A percentile compares a stretch with the other conserved stretches of the same genome.
phyloP scores from a whole-genome alignment of 495 filamentous ascomycete species.

The Podospora conica region DNA sequence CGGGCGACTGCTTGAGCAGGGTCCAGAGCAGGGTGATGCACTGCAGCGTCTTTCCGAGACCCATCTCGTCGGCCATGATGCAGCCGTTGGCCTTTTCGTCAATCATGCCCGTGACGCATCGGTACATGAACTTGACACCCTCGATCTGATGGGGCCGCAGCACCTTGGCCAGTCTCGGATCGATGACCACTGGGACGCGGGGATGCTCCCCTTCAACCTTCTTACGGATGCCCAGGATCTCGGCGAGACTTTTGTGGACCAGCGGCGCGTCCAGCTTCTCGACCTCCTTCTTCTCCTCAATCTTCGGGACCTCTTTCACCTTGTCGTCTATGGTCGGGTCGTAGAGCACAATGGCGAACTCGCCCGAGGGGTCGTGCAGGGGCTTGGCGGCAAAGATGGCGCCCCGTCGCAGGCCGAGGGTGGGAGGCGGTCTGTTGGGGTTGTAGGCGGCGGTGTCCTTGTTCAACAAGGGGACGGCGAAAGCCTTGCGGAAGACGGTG shows the following conservation, averaged over 20 bases:
- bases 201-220: constrained; percentile 72
- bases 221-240: constrained; percentile 94
- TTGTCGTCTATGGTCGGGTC: constrained; percentile 93
- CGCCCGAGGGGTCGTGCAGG: constrained; percentile 88
- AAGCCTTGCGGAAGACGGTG: constrained; percentile 70
- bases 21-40: constrained; percentile 83
- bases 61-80: constrained; percentile 99
- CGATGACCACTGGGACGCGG: constrained; percentile 93
- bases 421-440: constrained; percentile 70
- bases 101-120: constrained; percentile 86
- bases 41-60: constrained; percentile 84
- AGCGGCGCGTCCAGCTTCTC: constrained; percentile 69
- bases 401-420: constrained; percentile 77
- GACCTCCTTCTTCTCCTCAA: constrained; percentile 48
- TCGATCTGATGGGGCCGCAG: constrained; percentile 96
- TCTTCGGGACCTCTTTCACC: constrained; percentile 47
- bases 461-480: constrained; percentile 79
- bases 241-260: constrained; percentile 88
- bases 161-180: constrained; percentile 85
- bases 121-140: constrained; percentile 96
- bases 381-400: constrained; percentile 83
- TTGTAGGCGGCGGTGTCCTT: constrained; percentile 69
- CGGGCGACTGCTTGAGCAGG: constrained; percentile 87
- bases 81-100: constrained; percentile 93
- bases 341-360: constrained; percentile 94